These are phyloP conservation scores for Puccinia polysora DNA, from an alignment of 1,284 basidiomycete species.

Conservation along the genomic window DNA sequence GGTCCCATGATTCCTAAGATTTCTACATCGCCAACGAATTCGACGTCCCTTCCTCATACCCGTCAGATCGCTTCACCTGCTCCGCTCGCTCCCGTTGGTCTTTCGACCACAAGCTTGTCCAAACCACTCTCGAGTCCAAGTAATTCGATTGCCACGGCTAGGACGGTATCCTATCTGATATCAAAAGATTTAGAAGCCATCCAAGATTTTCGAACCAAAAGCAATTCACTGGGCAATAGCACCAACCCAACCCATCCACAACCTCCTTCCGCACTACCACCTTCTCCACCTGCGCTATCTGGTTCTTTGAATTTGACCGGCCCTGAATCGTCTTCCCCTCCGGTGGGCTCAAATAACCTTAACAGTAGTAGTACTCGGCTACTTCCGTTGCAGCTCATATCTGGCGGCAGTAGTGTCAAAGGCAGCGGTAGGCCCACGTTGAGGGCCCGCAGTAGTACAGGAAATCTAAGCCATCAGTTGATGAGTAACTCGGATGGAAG, in stretches of 20 bases:
- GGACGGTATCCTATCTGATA: slow-evolving; percentile 32
- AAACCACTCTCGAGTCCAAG: slow-evolving; percentile 35
- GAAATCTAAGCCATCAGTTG: slow-evolving; percentile 14
- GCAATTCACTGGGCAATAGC: neutral
- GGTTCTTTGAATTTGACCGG: neutral
- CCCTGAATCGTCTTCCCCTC: neutral
- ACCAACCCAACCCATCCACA: neutral
- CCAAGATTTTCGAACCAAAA: slow-evolving; percentile 26
- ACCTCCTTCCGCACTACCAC: neutral
- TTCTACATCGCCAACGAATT: slow-evolving; percentile 2
- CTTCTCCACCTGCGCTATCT: neutral
- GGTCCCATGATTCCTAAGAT: neutral
- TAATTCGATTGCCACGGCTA: slow-evolving; percentile 10
- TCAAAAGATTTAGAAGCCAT: slow-evolving; percentile 42
- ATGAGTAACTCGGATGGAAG: neutral
- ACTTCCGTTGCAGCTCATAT: slow-evolving; percentile 5
- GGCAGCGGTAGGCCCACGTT: neutral
- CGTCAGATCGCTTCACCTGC: no score
- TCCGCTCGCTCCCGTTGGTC: neutral
- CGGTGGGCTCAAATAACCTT: neutral
- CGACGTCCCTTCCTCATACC: neutral
- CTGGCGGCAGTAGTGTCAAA: neutral
- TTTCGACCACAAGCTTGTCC: neutral
- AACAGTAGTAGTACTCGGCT: neutral
- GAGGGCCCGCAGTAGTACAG: slow-evolving; percentile 22